Evolutionary conservation across 352 stramenopile genomes (phyloP).

Genomic region (Globisporangium barbulae): DNA sequence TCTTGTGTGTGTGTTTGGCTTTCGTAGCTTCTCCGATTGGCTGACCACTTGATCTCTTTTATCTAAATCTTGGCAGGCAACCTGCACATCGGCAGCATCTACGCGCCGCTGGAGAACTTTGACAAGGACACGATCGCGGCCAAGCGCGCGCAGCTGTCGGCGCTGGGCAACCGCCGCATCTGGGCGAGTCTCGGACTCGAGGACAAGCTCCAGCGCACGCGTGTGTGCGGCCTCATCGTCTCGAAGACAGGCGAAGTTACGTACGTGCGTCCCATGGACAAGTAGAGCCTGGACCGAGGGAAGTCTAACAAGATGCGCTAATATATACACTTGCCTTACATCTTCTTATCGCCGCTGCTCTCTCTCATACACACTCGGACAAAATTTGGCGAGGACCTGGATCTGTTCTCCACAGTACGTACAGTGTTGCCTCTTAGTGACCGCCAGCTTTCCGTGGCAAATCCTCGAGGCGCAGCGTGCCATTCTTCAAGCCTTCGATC

Average conservation of each 20-base stretch:
- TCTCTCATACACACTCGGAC: neutral
- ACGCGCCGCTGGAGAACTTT: slow-evolving; percentile 71
- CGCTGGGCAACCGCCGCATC: slow-evolving; percentile 74
- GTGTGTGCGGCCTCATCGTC: slow-evolving; percentile 59
- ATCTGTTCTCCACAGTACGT: neutral
- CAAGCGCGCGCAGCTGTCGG: slow-evolving; percentile 72
- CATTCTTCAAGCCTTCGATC: slow-evolving; percentile 67
- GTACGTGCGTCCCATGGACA: slow-evolving; percentile 65
- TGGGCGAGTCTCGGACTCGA: slow-evolving; percentile 84
- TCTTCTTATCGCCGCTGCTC: neutral
- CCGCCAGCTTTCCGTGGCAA: slow-evolving; percentile 37
- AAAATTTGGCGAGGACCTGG: slow-evolving; percentile 1
- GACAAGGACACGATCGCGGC: slow-evolving; percentile 78
- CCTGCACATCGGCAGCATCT: slow-evolving; percentile 63
- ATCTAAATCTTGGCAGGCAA: slow-evolving; percentile 31
- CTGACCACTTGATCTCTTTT: slow-evolving; percentile 2
- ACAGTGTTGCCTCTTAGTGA: neutral
- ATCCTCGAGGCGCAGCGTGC: slow-evolving; percentile 61
- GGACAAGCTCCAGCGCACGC: slow-evolving; percentile 60
- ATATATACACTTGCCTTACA: slow-evolving; percentile 9
- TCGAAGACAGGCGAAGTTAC: slow-evolving; percentile 71
- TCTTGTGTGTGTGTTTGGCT: neutral
- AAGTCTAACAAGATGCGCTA: neutral
- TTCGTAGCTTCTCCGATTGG: neutral
- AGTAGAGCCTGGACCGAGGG: slow-evolving; percentile 21